Base-by-base conservation (phyloP, 192 early-diverging fungal genomes). In the Coemansia sp. region DNA sequence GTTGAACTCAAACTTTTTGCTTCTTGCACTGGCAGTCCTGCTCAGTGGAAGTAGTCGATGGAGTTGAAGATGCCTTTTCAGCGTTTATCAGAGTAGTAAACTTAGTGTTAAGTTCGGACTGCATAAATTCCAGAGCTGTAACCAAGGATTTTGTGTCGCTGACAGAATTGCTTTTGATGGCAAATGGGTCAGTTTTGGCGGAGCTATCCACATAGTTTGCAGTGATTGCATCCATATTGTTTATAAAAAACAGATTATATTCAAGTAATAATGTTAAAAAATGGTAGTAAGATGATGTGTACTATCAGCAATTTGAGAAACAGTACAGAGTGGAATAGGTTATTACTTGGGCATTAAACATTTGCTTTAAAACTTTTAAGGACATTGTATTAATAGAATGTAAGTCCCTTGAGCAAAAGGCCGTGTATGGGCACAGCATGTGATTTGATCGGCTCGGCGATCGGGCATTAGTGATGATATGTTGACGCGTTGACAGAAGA, bases 11-110 rank as follows among this genome's bases (percentile, higher is more conserved):
- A 3, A 14, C 17, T 14, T 58, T 66, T 14, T 51, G 39, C n/a
- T 20, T 36, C 24, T 71, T 60, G 51, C 51, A 23, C 27, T 60
- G 51, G 17, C 6, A 33, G 53, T 32, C 2, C 6, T 61, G 42
- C 10, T 59, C 55, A 17, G 24, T 31, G 36, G 68, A 46, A 8
- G 36, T 21, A 20, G 57, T 14, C 4, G 52, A 25, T 19, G 51
- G 20, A 1, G 70, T 54, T 3, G 27, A 17, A 1, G 59, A 10
- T 19, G 30, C 30, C 54, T 73, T 73, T 57, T 79, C 76, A 19
- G 59, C 66, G 0, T 73, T 67, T 11, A 79, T 54, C 42, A 79
- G 59, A 6, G 56, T 23, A 2, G 76, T 79, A 8, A 79, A 50
- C 31, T 61, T 60, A 21, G 71, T n/a, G 39, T 79, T 79, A 27